Conservation (phyloP, 106 monocot species). For the Apostasia ramifera region DNA sequence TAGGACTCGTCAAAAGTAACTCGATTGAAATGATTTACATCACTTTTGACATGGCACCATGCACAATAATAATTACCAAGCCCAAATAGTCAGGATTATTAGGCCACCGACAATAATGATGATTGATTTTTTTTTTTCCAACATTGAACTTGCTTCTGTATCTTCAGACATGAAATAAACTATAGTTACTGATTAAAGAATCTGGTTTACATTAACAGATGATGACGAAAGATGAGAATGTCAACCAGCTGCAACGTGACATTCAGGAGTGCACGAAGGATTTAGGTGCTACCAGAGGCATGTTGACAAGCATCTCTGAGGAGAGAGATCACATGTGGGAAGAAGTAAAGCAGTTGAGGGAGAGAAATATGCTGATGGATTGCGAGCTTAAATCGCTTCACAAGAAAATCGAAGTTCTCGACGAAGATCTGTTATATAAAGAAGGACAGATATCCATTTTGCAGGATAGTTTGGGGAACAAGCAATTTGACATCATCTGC, state of each 20-base stretch:
- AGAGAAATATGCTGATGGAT: slow-evolving; percentile 39
- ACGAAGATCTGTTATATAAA: slow-evolving; percentile 65
- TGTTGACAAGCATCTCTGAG: slow-evolving; percentile 40
- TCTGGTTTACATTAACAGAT: slow-evolving; percentile 34
- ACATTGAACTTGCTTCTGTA: neutral
- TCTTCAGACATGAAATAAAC: neutral
- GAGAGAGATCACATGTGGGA: slow-evolving; percentile 71
- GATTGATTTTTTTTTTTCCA: too few species aligned
- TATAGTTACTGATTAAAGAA: neutral
- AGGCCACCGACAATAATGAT: too few species aligned
- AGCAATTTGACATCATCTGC: slow-evolving; percentile 32
- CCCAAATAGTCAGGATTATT: too few species aligned
- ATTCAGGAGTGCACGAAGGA: slow-evolving; percentile 53
- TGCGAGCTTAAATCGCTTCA: slow-evolving; percentile 37
- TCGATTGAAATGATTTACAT: too few species aligned
- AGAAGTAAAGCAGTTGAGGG: slow-evolving; percentile 45
- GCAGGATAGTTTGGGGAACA: slow-evolving; percentile 32
- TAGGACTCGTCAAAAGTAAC: too few species aligned
- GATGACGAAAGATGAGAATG: slow-evolving; percentile 54
- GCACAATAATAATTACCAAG: too few species aligned
- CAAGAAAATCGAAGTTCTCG: slow-evolving; percentile 76
- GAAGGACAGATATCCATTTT: slow-evolving; percentile 80
- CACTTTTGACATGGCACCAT: too few species aligned
- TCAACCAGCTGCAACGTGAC: slow-evolving; percentile 48
- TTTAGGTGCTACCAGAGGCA: slow-evolving; percentile 24